These are phyloP conservation scores for Metschnikowia peoriensis DNA, from an alignment of 805 yeast genomes.

Conservation along the genomic window DNA sequence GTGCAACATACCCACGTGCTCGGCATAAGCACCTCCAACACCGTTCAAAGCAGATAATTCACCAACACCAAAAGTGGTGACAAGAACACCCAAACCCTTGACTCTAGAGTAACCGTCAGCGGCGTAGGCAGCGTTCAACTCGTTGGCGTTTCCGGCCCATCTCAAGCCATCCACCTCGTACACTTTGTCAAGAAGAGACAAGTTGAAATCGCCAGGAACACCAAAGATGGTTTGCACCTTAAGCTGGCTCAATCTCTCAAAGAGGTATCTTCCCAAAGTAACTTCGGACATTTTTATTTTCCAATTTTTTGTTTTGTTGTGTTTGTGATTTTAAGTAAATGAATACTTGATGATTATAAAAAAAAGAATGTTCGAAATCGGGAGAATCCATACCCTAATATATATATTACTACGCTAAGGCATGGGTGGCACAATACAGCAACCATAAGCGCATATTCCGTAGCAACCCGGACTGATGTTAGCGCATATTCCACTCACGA, in stretches of 20 bases:
- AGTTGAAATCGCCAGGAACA: conserved; percentile 80
- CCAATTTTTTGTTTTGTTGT: conserved; percentile 1
- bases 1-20: conserved; percentile 82
- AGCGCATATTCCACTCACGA: conserved; percentile 5
- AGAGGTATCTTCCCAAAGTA: conserved; percentile 72
- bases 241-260: conserved; percentile 74
- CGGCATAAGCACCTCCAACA: conserved; percentile 85
- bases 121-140: conserved; percentile 83
- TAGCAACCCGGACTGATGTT: conserved; percentile 6
- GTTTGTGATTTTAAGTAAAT: not conserved
- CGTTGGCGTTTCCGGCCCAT: conserved; percentile 93
- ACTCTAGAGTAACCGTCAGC: conserved; percentile 88
- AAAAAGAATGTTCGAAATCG: not conserved
- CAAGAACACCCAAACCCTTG: conserved; percentile 68
- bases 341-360: conserved; percentile 1
- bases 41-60: conserved; percentile 83
- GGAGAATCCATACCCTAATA: not conserved
- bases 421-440: conserved; percentile 2
- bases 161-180: conserved; percentile 72
- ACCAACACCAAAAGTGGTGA: conserved; percentile 91
- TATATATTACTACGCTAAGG: not conserved
- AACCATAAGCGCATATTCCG: conserved; percentile 11
- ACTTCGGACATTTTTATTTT: conserved; percentile 38
- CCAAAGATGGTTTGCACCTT: conserved; percentile 72
- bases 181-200: conserved; percentile 66